These are phyloP conservation scores for Scutellaria barbata DNA, from an alignment of 257 asterid genomes.

Conservation along the genomic window DNA sequence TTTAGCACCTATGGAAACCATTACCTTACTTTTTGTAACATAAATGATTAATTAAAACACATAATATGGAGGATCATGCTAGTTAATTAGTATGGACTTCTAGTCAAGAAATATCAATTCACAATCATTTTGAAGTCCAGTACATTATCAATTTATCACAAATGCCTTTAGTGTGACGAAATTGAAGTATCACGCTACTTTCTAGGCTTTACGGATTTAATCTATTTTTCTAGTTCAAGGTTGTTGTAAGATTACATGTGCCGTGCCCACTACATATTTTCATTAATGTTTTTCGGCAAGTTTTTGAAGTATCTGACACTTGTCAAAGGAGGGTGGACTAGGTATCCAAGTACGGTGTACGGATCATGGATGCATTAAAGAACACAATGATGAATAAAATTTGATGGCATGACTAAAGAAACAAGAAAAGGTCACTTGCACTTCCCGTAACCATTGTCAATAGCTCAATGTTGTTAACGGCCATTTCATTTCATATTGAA, in stretches of 20 bases:
- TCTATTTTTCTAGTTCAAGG: neutral
- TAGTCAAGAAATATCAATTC: no score
- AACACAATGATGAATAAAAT: neutral
- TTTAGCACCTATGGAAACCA: neutral
- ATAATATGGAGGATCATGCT: no score
- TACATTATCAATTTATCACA: conserved; percentile 9
- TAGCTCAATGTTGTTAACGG: neutral
- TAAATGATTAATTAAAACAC: neutral
- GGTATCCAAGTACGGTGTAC: neutral
- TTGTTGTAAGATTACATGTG: neutral
- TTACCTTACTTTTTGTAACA: neutral
- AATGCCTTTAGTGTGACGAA: conserved; percentile 9
- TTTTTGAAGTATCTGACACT: conserved; percentile 14
- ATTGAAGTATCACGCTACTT: neutral
- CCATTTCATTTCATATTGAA: conserved; percentile 18
- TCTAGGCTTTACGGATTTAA: no score
- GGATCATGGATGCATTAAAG: neutral
- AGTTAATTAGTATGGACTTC: no score
- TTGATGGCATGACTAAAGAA: neutral
- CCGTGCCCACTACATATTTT: neutral
- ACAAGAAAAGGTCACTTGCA: conserved; percentile 8
- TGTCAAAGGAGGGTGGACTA: neutral
- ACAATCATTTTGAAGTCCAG: conserved; percentile 6
- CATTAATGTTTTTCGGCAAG: neutral
- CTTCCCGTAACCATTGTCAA: conserved; percentile 6